Conservation (phyloP, 495 filamentous ascomycete species). For the Aspergillus hancockii region DNA sequence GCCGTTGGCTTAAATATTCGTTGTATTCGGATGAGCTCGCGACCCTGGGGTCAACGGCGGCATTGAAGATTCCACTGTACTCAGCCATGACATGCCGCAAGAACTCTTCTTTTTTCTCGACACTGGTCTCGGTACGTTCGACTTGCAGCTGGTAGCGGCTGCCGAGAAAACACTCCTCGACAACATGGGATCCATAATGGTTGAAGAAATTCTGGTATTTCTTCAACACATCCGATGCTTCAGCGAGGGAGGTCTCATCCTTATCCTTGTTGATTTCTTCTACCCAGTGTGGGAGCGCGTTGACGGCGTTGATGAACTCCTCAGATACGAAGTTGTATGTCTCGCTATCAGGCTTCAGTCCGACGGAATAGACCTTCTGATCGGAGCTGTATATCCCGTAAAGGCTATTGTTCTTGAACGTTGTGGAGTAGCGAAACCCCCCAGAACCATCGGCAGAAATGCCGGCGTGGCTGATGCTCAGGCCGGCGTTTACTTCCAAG, state of each 20-base stretch:
- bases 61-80: constrained; percentile 1
- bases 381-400: constrained; percentile 5
- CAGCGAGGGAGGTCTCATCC: background rate
- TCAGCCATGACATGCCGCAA: background rate
- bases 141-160: constrained; percentile 1
- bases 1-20: background rate
- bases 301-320: background rate
- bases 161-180: background rate
- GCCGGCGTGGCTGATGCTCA: constrained; percentile 5
- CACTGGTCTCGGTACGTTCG: background rate
- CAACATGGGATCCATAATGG: constrained; percentile 1
- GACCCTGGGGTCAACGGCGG: background rate
- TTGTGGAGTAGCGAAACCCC: background rate
- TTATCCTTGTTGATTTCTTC: background rate
- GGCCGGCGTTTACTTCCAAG: background rate
- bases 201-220: background rate
- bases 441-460: background rate
- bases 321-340: background rate
- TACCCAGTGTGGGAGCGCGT: background rate
- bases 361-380: constrained; percentile 4
- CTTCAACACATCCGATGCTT: constrained; percentile 1
- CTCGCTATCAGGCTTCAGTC: background rate
- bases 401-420: constrained; percentile 4
- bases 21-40: background rate
- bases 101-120: background rate